phyloP scores from a whole-genome alignment of 257 asterid species.

The Catharanthus roseus region DNA sequence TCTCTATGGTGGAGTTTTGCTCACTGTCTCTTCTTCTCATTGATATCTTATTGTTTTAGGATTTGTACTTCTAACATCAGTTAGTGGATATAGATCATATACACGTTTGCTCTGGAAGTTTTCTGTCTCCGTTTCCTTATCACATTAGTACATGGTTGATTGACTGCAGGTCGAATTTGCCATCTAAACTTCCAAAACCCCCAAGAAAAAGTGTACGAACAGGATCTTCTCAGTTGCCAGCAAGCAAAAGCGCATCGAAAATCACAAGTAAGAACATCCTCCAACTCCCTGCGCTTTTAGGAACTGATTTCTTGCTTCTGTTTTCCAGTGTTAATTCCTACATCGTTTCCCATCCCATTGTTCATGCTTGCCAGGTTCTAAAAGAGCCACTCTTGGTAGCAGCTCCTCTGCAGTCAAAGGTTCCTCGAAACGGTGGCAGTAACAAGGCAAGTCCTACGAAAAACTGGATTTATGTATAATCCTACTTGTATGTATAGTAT shows the following conservation, averaged over 20 bases:
- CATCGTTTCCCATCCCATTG: constrained; percentile 1
- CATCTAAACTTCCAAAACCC: constrained; percentile 57
- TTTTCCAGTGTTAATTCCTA: background rate
- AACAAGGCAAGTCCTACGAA: constrained; percentile 14
- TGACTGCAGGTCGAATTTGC: constrained; percentile 38
- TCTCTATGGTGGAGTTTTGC: background rate
- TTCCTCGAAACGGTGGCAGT: constrained; percentile 54
- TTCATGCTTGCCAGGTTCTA: constrained; percentile 46
- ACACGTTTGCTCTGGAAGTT: no score
- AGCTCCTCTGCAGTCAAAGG: constrained; percentile 47
- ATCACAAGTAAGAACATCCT: constrained; percentile 44
- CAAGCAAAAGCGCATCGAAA: constrained; percentile 57
- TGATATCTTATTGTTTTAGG: background rate
- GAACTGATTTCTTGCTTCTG: background rate
- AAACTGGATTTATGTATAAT: background rate
- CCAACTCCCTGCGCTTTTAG: background rate
- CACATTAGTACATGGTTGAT: constrained; percentile 9
- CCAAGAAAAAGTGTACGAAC: constrained; percentile 41
- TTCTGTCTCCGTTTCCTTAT: background rate
- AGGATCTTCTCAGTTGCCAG: constrained; percentile 45
- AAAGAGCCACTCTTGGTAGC: constrained; percentile 38
- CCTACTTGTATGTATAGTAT: constrained; percentile 26
- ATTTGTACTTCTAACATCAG: background rate
- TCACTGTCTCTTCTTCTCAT: background rate
- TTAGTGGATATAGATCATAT: background rate